These are phyloP conservation scores for Scleroderma citrinum DNA, from an alignment of 768 basidiomycete species.

Conservation along the genomic window DNA sequence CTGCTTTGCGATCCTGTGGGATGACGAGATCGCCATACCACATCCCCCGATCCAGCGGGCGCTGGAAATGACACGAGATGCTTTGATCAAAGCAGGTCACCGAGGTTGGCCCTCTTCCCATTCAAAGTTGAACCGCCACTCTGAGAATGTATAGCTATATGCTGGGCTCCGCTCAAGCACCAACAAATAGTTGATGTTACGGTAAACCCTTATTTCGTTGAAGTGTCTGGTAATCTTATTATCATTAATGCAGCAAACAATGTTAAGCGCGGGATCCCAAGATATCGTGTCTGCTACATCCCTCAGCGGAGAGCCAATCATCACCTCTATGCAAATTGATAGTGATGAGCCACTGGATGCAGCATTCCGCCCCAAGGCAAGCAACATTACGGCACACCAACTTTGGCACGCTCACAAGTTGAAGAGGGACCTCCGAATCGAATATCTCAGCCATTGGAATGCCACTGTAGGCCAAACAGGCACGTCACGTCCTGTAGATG, in stretches of 20 bases:
- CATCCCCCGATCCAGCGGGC: conserved; percentile 62
- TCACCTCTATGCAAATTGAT: conserved; percentile 41
- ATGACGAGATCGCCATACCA: conserved; percentile 55
- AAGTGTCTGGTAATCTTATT: no score
- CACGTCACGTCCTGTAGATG: conserved; percentile 72
- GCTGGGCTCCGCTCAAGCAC: conserved; percentile 50
- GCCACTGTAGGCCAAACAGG: conserved; percentile 44
- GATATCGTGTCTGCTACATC: conserved; percentile 38
- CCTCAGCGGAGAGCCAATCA: conserved; percentile 48
- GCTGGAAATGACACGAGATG: conserved; percentile 48
- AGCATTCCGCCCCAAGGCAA: conserved; percentile 15
- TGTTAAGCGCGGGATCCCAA: conserved; percentile 36
- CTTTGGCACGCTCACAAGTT: conserved; percentile 59
- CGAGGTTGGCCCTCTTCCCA: conserved; percentile 39
- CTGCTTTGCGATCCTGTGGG: conserved; percentile 61
- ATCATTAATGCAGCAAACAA: no score
- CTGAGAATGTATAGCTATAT: conserved; percentile 44
- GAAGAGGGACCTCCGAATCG: conserved; percentile 41
- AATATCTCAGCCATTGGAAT: conserved; percentile 61
- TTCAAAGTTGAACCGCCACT: not conserved
- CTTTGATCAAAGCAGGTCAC: conserved; percentile 58
- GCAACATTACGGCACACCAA: conserved; percentile 45
- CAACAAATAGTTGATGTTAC: no score
- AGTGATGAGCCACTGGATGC: not conserved
- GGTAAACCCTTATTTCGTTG: no score